Percentiles rank a stretch among this genome's conserved stretches.
These are phyloP conservation scores for Boletus sensibilis DNA, from an alignment of 768 basidiomycete species.

Conservation along the genomic window DNA sequence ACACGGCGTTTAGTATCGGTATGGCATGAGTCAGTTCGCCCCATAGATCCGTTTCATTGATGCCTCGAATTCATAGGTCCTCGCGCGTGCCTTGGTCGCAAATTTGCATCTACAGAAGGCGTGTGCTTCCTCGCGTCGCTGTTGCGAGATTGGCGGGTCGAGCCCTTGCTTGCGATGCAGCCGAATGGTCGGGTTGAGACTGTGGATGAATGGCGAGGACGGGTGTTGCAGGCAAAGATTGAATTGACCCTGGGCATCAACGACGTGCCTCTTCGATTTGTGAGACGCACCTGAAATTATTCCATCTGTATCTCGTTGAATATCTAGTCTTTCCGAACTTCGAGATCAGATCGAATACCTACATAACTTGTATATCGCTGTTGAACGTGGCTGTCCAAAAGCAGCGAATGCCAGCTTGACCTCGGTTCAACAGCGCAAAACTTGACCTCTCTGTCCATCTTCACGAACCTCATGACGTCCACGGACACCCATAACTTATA, in stretches of 20 bases:
- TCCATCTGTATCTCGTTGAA: neutral
- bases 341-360: too few relatives aligned
- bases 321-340: too few relatives aligned
- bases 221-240: slow-evolving; percentile 22
- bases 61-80: slow-evolving; percentile 36
- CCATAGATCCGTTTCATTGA: neutral
- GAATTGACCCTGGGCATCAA: slow-evolving; percentile 15
- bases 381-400: slow-evolving; percentile 12
- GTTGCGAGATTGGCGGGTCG: slow-evolving; percentile 52
- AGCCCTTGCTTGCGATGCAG: slow-evolving; percentile 38
- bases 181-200: slow-evolving; percentile 14
- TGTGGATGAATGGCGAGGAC: slow-evolving; percentile 23
- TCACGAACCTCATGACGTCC: slow-evolving; percentile 16
- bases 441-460: neutral
- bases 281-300: slow-evolving; percentile 10
- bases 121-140: slow-evolving; percentile 53
- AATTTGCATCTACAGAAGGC: slow-evolving; percentile 52
- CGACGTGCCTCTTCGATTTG: slow-evolving; percentile 24
- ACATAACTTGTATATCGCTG: neutral
- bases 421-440: slow-evolving; percentile 2
- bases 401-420: neutral
- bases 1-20: slow-evolving; percentile 28
- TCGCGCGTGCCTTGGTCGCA: slow-evolving; percentile 52
- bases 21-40: neutral
- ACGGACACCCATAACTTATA: slow-evolving; percentile 11